Conservation (phyloP, 2,329 filamentous ascomycete genomes). For the Monosporascus sp. region DNA sequence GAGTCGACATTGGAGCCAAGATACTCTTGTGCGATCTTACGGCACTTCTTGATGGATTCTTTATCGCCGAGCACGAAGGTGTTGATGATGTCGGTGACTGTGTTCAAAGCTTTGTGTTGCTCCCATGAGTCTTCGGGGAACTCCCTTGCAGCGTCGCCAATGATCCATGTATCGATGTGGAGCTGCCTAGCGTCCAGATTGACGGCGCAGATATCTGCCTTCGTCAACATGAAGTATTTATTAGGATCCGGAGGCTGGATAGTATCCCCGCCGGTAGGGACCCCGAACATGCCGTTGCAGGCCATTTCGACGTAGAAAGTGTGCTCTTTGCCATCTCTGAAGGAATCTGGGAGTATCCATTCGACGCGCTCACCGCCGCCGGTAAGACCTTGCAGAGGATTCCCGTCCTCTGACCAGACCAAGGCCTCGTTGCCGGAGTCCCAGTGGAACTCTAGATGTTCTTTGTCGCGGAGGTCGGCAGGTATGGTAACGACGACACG, state of each 20-base stretch:
- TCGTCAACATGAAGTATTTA: slow-evolving; percentile 68
- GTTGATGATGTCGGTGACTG: slow-evolving; percentile 86
- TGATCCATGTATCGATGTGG: slow-evolving; percentile 93
- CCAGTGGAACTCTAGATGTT: slow-evolving; percentile 93
- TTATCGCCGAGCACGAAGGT: slow-evolving; percentile 76
- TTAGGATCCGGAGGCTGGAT: slow-evolving; percentile 89
- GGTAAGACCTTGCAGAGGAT: slow-evolving; percentile 84
- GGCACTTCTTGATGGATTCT: slow-evolving; percentile 71
- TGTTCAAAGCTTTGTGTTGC: slow-evolving; percentile 76
- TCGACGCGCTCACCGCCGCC: slow-evolving; percentile 83
- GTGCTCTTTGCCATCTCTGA: slow-evolving; percentile 81
- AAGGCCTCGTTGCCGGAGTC: slow-evolving; percentile 92
- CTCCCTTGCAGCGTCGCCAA: slow-evolving; percentile 85
- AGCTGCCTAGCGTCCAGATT: slow-evolving; percentile 80
- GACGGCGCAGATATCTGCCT: slow-evolving; percentile 82
- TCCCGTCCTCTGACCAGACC: slow-evolving; percentile 87
- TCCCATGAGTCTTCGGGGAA: slow-evolving; percentile 87
- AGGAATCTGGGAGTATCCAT: slow-evolving; percentile 81
- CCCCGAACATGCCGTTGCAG: slow-evolving; percentile 98
- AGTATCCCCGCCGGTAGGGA: slow-evolving; percentile 73
- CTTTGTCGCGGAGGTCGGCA: slow-evolving; percentile 63
- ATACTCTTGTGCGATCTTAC: slow-evolving; percentile 78
- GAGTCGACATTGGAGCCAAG: slow-evolving; percentile 78
- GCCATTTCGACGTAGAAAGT: slow-evolving; percentile 97
- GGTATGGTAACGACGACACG: slow-evolving; percentile 76